Percentiles rank a stretch among this genome's conserved stretches.
Evolutionary conservation across 2,329 filamentous ascomycete genomes (phyloP).

Genomic region (Botryosphaeria dothidea): DNA sequence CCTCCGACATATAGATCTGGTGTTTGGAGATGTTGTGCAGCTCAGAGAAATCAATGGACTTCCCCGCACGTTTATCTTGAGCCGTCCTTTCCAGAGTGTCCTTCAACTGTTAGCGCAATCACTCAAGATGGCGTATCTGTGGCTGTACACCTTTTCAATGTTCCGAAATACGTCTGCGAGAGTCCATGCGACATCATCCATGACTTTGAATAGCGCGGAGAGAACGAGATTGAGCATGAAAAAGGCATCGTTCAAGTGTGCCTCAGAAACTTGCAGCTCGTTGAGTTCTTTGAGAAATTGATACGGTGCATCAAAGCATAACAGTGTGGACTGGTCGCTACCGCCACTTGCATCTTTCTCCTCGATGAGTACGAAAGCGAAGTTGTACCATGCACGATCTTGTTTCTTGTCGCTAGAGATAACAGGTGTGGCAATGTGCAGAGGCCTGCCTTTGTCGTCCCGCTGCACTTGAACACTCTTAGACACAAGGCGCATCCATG

Average conservation of each 20-base stretch:
- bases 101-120: conserved; percentile 22
- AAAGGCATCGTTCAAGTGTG: neutral
- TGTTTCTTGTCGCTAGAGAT: neutral
- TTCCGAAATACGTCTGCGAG: conserved; percentile 32
- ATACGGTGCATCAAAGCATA: conserved; percentile 31
- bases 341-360: neutral
- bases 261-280: neutral
- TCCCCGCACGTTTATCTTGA: conserved; percentile 23
- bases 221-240: conserved; percentile 21
- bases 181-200: conserved; percentile 33
- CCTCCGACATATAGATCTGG: conserved; percentile 39
- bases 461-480: neutral
- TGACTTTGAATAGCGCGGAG: conserved; percentile 32
- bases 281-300: conserved; percentile 25
- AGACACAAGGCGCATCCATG: neutral
- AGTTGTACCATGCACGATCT: neutral
- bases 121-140: neutral
- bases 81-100: conserved; percentile 27
- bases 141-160: conserved; percentile 31
- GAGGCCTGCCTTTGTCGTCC: neutral
- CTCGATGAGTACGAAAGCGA: neutral
- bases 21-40: conserved; percentile 44
- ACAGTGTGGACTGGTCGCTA: conserved; percentile 22
- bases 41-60: conserved; percentile 28
- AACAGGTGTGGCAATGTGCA: neutral